Evolutionary conservation across 352 stramenopile species (phyloP), one percentile per base, ranked within the genome.

Genomic region (Pythium aquatile): DNA sequence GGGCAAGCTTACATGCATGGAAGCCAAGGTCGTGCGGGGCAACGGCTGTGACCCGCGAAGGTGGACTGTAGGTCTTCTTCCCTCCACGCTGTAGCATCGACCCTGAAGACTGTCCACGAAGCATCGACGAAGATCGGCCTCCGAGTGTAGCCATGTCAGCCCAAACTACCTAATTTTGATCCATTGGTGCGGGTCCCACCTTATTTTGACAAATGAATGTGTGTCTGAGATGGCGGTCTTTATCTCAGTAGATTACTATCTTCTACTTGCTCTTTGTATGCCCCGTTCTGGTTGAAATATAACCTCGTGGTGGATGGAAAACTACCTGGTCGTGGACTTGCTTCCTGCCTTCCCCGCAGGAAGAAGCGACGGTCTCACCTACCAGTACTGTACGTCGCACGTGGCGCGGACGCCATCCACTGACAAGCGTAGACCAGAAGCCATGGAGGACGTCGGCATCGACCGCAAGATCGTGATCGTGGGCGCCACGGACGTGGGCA

Each of bases 381-480:
- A 42, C 9, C 33, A 39, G 33, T 5, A 16, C 37, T 4, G 11
- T 42, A 42, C 11, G 7, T 16, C 9, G 14, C 20, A 10, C 35
- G 14, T n/a, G 2, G 37, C 37, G 14, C 11, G 33, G 33, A 14
- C 33, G 37, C 37, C 37, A 42, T 11, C 42, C 17, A 49, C 17
- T 49, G 42, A 11, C 42, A 28, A 2, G 5, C 1, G 6, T 6
- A 49, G 42, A 46, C 11, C 20, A 24, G 20, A 24, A 28, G 6
- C 42, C 42, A 95, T 95, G 86, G 86, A 95, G 55, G 86, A 95
- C 70, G 81, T 91, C 37, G 86, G 85, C 37, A 79, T 96, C 29
- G 87, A 96, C 78, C 83, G 86, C 61, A 96, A 96, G 70, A 73
- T 94, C 63, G 87, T 96, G 65, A 94, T 96, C 73, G 82, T 96